These are phyloP conservation scores for Kazachstania bromeliacearum DNA, from an alignment of 805 yeast species.

Conservation along the genomic window DNA sequence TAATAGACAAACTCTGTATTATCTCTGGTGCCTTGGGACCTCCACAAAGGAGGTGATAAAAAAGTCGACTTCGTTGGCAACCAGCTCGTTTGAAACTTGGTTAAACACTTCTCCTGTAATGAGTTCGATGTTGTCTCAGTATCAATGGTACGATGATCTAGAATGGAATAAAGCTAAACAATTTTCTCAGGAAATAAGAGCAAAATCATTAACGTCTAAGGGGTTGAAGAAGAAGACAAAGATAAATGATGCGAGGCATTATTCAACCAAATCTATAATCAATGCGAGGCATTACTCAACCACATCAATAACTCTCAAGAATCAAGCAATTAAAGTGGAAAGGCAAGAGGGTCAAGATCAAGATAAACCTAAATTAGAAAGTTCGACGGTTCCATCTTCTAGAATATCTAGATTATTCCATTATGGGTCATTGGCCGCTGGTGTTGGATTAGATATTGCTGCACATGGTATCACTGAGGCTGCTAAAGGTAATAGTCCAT, in stretches of 20 bases:
- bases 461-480: constrained; percentile 64
- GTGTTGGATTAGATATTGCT: constrained; percentile 78
- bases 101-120: constrained; percentile 19
- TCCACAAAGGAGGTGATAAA: constrained; percentile 15
- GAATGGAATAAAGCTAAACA: constrained; percentile 25
- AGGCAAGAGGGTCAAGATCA: background rate
- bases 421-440: constrained; percentile 87
- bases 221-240: too few species aligned
- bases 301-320: background rate
- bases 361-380: constrained; percentile 7
- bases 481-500: constrained; percentile 43
- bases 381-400: constrained; percentile 72
- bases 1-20: constrained; percentile 18
- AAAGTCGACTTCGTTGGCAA: constrained; percentile 16
- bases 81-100: constrained; percentile 19
- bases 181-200: constrained; percentile 15
- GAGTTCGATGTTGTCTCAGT: constrained; percentile 16
- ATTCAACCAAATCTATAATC: constrained; percentile 2
- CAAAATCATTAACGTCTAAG: background rate
- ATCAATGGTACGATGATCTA: constrained; percentile 25
- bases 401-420: constrained; percentile 85
- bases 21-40: constrained; percentile 17
- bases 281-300: constrained; percentile 4
- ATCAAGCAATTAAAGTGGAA: background rate
- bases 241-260: background rate